Conservation (phyloP, 805 yeast genomes). For the Saturnispora ahearnii region DNA sequence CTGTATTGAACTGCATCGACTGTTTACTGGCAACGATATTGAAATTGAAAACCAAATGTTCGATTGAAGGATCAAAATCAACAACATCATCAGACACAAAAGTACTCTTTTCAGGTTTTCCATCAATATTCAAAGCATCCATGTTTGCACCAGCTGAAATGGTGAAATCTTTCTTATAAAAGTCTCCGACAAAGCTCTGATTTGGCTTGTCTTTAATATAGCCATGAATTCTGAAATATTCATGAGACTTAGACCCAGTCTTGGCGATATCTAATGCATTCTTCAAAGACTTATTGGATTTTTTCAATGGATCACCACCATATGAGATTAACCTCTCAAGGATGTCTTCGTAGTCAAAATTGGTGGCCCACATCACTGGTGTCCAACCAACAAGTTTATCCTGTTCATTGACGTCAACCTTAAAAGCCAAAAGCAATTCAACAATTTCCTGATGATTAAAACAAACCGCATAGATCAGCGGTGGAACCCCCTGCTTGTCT, state of each 20-base stretch:
- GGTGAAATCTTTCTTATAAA: slow-evolving; percentile 6
- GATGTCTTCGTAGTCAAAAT: slow-evolving; percentile 46
- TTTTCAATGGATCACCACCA: slow-evolving; percentile 53
- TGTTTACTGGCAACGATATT: slow-evolving; percentile 47
- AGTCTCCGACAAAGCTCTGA: slow-evolving; percentile 2
- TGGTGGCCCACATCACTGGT: slow-evolving; percentile 83
- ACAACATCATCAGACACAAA: slow-evolving; percentile 27
- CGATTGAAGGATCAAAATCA: slow-evolving; percentile 28
- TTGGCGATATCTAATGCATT: slow-evolving; percentile 50
- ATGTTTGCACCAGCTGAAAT: slow-evolving; percentile 14
- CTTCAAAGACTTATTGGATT: slow-evolving; percentile 28
- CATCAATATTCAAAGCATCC: not conserved
- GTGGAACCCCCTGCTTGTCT: slow-evolving; percentile 36
- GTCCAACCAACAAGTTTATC: slow-evolving; percentile 49
- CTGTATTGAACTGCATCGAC: slow-evolving; percentile 52
- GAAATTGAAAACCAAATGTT: slow-evolving; percentile 43
- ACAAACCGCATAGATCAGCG: slow-evolving; percentile 46
- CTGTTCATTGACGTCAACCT: slow-evolving; percentile 39
- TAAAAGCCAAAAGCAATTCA: slow-evolving; percentile 37
- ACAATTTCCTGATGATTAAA: slow-evolving; percentile 41
- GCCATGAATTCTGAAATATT: slow-evolving; percentile 48
- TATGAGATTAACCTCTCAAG: slow-evolving; percentile 48
- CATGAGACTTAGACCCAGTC: slow-evolving; percentile 49
- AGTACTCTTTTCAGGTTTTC: slow-evolving; percentile 13
- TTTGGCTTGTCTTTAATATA: slow-evolving; percentile 21